Percentiles rank a stretch among this genome's conserved stretches.
phyloP scores from a whole-genome alignment of 441 rosid species.

The Gossypium gossypioides region DNA sequence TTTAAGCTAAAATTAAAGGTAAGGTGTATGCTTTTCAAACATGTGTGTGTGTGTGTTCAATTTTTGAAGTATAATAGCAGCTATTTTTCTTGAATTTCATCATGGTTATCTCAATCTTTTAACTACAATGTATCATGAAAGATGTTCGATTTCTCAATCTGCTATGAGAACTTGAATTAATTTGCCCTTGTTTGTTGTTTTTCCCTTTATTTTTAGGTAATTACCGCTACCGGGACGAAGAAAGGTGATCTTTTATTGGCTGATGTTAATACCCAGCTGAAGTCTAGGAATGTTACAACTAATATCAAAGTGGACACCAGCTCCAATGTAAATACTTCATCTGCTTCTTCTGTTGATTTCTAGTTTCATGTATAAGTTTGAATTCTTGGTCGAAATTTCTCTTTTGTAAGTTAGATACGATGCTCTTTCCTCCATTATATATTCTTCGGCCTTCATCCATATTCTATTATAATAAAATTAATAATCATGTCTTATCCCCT shows the following conservation, averaged over 20 bases:
- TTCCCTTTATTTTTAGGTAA: neutral
- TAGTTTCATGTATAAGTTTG: neutral
- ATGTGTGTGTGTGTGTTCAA: neutral
- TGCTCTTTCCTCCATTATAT: neutral
- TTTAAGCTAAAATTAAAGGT: neutral
- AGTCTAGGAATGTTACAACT: no score
- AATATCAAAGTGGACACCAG: no score
- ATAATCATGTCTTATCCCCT: no score
- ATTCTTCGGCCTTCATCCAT: neutral
- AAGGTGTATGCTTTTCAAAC: neutral
- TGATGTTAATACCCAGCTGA: no score
- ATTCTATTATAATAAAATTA: neutral
- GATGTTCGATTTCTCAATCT: neutral
- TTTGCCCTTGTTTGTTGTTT: neutral
- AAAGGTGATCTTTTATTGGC: no score
- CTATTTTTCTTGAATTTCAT: no score
- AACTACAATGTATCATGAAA: no score
- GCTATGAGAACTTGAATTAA: neutral
- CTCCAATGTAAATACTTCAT: slow-evolving; percentile 49
- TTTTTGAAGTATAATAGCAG: neutral
- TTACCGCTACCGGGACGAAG: no score
- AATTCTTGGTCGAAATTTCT: neutral
- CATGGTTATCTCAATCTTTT: no score
- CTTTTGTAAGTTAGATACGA: no score
- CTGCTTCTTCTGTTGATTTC: no score